These are phyloP conservation scores for Coemansia sp. DNA, from an alignment of 192 early-diverging fungal genomes.

Conservation along the genomic window DNA sequence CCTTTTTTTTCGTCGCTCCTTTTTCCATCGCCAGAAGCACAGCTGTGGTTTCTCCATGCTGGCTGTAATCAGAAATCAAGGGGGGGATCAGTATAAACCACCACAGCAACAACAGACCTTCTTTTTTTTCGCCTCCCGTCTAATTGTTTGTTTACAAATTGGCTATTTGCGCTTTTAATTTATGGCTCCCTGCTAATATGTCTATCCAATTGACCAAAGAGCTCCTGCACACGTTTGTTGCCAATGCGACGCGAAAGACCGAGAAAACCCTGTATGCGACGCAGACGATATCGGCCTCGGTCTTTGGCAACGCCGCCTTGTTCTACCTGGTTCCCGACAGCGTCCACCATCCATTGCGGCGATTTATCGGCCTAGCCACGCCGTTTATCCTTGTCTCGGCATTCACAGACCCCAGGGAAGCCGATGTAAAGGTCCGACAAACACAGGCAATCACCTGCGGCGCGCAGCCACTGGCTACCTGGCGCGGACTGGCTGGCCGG, in stretches of 20 bases:
- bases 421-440: conserved; percentile 2
- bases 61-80: too few species aligned
- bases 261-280: conserved; percentile 17
- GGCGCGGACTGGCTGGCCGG: conserved; percentile 15
- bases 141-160: not conserved
- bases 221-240: conserved; percentile 32
- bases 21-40: too few species aligned
- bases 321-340: conserved; percentile 29
- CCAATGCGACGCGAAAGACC: conserved; percentile 19
- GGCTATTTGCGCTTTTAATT: not conserved
- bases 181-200: conserved; percentile 1
- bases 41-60: too few species aligned
- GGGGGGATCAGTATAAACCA: too few species aligned
- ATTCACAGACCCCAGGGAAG: not conserved
- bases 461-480: conserved; percentile 27
- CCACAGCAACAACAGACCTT: too few species aligned
- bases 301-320: conserved; percentile 35
- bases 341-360: conserved; percentile 41
- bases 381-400: conserved; percentile 39
- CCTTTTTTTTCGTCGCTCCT: too few species aligned
- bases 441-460: conserved; percentile 23
- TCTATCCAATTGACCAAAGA: conserved; percentile 33
- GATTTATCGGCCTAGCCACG: conserved; percentile 25
- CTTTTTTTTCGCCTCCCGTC: not conserved
- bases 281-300: conserved; percentile 28